Percentiles rank a stretch among this genome's conserved stretches.
Evolutionary conservation across 2,329 filamentous ascomycete species (phyloP).

Genomic region (Arthrobotrys megalospora): DNA sequence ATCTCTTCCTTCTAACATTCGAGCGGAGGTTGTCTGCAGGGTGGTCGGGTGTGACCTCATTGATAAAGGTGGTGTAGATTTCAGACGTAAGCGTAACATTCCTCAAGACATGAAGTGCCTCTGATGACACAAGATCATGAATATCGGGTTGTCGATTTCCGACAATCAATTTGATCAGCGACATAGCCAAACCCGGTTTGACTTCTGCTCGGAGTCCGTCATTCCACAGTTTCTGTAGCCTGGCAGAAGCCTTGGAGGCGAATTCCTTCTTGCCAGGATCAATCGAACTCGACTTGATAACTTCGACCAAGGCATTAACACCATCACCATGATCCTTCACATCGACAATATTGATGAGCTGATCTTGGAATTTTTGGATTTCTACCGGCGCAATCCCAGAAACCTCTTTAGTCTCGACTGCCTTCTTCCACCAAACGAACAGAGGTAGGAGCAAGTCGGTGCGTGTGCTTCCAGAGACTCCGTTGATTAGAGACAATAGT

Average conservation of each 20-base stretch:
- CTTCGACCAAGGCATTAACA: constrained; percentile 70
- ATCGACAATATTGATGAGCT: constrained; percentile 72
- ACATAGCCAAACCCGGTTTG: constrained; percentile 61
- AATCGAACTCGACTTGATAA: constrained; percentile 43
- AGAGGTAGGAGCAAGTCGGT: constrained; percentile 83
- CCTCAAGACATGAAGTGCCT: constrained; percentile 80
- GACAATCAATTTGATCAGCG: constrained; percentile 42
- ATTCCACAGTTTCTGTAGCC: constrained; percentile 50
- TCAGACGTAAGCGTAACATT: constrained; percentile 75
- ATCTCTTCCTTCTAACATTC: constrained; percentile 69
- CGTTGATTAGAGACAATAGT: constrained; percentile 80
- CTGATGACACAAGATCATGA: constrained; percentile 69
- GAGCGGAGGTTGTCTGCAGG: constrained; percentile 51
- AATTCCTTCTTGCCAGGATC: constrained; percentile 38
- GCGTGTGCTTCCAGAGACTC: constrained; percentile 80
- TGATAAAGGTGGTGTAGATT: constrained; percentile 65
- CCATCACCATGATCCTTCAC: constrained; percentile 73
- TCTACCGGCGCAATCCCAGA: constrained; percentile 68
- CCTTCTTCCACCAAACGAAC: constrained; percentile 77
- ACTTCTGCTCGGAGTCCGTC: constrained; percentile 45
- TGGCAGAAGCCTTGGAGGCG: constrained; percentile 60
- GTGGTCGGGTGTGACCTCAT: constrained; percentile 47
- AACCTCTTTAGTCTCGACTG: constrained; percentile 71
- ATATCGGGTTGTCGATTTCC: constrained; percentile 63
- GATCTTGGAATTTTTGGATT: constrained; percentile 71